Conservation (phyloP, 2,329 filamentous ascomycete genomes). For the Hypoxylon sp. region DNA sequence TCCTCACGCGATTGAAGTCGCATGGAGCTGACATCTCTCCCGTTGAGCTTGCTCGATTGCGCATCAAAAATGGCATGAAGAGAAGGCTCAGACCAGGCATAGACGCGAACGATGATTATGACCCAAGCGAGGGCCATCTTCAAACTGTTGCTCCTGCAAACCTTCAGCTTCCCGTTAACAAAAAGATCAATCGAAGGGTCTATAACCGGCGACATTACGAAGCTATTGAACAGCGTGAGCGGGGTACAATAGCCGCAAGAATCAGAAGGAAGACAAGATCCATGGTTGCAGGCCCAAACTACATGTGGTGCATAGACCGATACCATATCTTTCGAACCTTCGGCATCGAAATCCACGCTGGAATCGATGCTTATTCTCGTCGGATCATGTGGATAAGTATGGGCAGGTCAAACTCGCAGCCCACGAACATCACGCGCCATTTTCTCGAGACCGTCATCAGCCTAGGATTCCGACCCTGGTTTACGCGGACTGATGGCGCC, state of each 20-base stretch:
- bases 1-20: background rate
- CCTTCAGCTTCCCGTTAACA: background rate
- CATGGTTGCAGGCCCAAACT: background rate
- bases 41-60: background rate
- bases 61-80: background rate
- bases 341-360: background rate
- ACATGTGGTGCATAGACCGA: background rate
- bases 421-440: background rate
- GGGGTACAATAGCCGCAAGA: background rate
- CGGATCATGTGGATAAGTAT: background rate
- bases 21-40: background rate
- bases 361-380: background rate
- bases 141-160: background rate
- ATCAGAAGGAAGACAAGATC: background rate
- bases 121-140: background rate
- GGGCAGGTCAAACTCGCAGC: background rate
- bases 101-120: no score
- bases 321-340: background rate
- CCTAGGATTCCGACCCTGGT: background rate
- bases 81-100: no score
- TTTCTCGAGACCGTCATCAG: background rate
- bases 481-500: background rate
- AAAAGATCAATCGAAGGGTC: background rate
- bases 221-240: background rate
- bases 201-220: background rate